Evolutionary conservation across 805 yeast species (phyloP), one percentile per base, ranked within the genome.

Genomic region (Schwanniomyces polymorphus): DNA sequence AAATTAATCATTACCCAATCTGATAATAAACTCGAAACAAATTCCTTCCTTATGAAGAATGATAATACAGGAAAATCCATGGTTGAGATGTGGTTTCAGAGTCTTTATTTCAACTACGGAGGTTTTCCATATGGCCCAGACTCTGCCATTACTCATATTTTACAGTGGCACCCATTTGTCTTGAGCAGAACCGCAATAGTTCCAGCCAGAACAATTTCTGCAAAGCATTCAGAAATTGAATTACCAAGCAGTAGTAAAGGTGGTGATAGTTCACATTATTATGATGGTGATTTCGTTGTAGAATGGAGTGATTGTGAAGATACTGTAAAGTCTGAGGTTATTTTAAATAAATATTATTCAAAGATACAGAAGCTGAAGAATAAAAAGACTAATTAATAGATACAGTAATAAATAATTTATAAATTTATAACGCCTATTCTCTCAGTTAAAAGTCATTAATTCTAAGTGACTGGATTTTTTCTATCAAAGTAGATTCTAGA

Each of bases 151-250:
- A 79, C 88, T n/a, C 98, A 94, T 63, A 74, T 91, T 39, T 73
- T 91, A 55, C 97, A 90, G 66, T 94, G 98, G 99, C 99, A 92
- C 63, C 96, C 97, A 10, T 81, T 79, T 26, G 69, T 87, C 25
- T 74, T 94, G 54, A 78, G 86, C 45, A 86, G 82, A 58, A 75
- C 94, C 3, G 86, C 90, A 0, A 64, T 92, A 12, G 80, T 94
- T 1, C 88, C 90, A 7, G 55, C 75, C 4, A 67, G 72, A 48
- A 61, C 72, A 10, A 68, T 74, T 14, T 57, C 66, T 41, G 63
- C 76, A 4, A 50, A 53, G 27, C 65, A 64, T 42, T 44, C 58
- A 12, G 54, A 51, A 8, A 39, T 43, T n/a, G 50, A 42, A 27
- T 42, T 47, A 27, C 37, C 43, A 11, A 21, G 28, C 11, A 56